These are phyloP conservation scores for Periconia macrospinosa DNA, from an alignment of 2,329 filamentous ascomycete species.

Conservation along the genomic window DNA sequence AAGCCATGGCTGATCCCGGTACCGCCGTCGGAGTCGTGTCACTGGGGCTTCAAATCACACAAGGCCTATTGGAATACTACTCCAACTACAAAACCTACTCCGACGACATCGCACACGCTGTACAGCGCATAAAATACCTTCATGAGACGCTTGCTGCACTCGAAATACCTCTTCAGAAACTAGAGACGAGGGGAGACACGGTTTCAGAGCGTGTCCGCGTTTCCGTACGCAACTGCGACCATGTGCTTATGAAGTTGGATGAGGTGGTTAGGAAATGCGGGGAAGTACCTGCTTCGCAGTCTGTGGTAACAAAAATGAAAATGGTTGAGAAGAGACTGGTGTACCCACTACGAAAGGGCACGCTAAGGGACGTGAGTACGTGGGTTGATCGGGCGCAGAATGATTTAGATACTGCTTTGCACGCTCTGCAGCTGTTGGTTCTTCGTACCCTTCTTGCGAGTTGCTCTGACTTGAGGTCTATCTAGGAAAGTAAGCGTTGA, in stretches of 20 bases:
- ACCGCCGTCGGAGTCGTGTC: constrained; percentile 9
- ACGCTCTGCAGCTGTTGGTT: not conserved
- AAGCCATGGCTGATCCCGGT: constrained; percentile 5
- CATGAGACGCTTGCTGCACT: constrained; percentile 1
- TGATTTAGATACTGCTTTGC: not conserved
- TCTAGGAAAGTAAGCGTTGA: too few relatives aligned
- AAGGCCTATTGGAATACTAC: constrained; percentile 11
- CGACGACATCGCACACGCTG: constrained; percentile 1
- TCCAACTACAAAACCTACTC: constrained; percentile 4
- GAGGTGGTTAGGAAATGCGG: constrained; percentile 3
- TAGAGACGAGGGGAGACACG: not conserved
- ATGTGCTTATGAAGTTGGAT: not conserved
- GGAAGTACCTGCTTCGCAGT: not conserved
- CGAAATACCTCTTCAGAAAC: constrained; percentile 1
- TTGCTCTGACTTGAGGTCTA: too few relatives aligned
- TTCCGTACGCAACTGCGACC: not conserved
- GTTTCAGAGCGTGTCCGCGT: constrained; percentile 3
- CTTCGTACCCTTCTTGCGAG: too few relatives aligned
- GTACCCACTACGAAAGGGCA: not conserved
- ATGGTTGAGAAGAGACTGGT: not conserved
- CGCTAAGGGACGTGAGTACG: not conserved
- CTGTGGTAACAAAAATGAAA: not conserved
- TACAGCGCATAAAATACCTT: constrained; percentile 2
- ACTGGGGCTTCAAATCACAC: constrained; percentile 8
- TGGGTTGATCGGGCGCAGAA: not conserved